A percentile compares a stretch with the other conserved stretches of the same genome.
phyloP scores from a whole-genome alignment of 2,329 filamentous ascomycete species.

The Curvularia hawaiiensis region DNA sequence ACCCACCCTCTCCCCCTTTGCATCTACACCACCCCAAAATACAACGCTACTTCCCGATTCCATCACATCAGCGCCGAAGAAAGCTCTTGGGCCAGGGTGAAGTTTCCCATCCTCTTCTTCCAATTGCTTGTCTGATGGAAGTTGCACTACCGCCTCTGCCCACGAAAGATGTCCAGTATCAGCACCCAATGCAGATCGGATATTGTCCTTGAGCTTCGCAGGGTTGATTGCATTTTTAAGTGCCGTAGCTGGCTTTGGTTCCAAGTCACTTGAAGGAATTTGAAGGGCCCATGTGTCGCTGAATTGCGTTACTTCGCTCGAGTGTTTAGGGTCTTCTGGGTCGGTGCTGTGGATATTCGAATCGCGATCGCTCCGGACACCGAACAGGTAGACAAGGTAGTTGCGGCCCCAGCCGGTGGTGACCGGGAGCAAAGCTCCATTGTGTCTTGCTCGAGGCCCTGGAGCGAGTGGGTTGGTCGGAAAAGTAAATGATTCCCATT shows the following conservation, averaged over 20 bases:
- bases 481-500: constrained; percentile 50
- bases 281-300: constrained; percentile 54
- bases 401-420: constrained; percentile 52
- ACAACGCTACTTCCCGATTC: constrained; percentile 45
- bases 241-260: constrained; percentile 27
- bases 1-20: constrained; percentile 50
- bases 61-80: constrained; percentile 49
- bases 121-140: constrained; percentile 39
- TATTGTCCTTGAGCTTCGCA: constrained; percentile 53
- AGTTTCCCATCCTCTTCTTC: constrained; percentile 49
- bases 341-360: background rate
- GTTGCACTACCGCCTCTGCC: constrained; percentile 50
- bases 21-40: constrained; percentile 52
- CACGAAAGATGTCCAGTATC: constrained; percentile 50
- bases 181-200: constrained; percentile 48
- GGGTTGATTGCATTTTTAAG: constrained; percentile 46
- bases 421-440: constrained; percentile 49
- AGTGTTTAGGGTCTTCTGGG: constrained; percentile 13
- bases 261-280: constrained; percentile 45
- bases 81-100: constrained; percentile 51
- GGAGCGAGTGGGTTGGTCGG: constrained; percentile 51
- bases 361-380: constrained; percentile 25
- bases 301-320: constrained; percentile 37
- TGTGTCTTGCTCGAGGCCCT: constrained; percentile 48
- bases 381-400: constrained; percentile 53